Base-by-base conservation (phyloP, 352 stramenopile genomes). In the Phytophthora hybrid region DNA sequence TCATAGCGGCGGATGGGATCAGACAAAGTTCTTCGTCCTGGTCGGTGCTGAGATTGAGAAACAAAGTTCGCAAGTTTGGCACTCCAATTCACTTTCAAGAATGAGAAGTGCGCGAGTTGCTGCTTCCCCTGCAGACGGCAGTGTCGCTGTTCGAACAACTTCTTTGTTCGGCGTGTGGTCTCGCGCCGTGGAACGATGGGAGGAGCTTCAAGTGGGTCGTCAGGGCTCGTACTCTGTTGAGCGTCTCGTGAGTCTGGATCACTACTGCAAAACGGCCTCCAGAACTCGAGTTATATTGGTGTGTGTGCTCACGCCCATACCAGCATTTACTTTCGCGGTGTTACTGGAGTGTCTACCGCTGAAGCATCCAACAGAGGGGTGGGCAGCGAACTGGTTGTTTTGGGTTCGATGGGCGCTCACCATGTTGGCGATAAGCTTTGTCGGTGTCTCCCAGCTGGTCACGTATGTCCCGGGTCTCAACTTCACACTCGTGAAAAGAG, bases 351-450 rank as follows among this genome's bases (percentile, higher is more conserved):
- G 56, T 9, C 51, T 76, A 0, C 69, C 69, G 19, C 19, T 76
- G 3, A 41, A 54, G 8, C n/a, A 23, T n/a, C 69, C 63, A 14
- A 60, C 57, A 0, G 57, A 67, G 49, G 57, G 69, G 39, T 72
- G 63, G 69, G 26, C 41, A 18, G 49, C 57, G 5, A 76, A 72
- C 23, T 76, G 69, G 69, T 23, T 76, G 5, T 76, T 72, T 19
- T 68, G 63, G 63, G 51, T 76, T 32, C 69, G 62, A 2, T 46
- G 37, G 32, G 29, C 34, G 0, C 23, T 71, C 4, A 53, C 29
- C 9, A 21, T 56, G 8, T 53, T 66, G 18, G 19, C 52, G 19
- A 53, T 71, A 14, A 66, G n/a, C 1, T 57, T 59, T 11, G 21
- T 23, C 3, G 55, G 44, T 0, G 47, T 66, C 1, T 73, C 70